phyloP scores from a whole-genome alignment of 306 rosid species.

The Quercus parvula region DNA sequence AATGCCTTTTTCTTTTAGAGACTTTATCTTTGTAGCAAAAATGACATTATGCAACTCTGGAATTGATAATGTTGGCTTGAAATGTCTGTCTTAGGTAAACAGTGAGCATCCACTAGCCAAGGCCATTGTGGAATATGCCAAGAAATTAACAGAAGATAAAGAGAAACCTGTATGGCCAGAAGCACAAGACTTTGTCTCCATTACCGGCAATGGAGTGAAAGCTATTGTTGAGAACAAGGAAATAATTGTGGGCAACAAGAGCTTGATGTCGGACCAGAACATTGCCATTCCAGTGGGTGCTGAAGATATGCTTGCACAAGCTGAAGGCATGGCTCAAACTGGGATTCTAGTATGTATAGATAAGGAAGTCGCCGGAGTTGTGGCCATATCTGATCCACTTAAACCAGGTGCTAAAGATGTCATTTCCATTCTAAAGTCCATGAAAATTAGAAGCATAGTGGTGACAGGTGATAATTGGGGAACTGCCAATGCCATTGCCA shows the following conservation, averaged over 20 bases:
- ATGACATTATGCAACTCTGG: not conserved
- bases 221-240: conserved; percentile 50
- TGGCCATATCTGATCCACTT: conserved; percentile 75
- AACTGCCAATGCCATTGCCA: conserved; percentile 79
- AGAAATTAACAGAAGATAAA: conserved; percentile 43
- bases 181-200: conserved; percentile 54
- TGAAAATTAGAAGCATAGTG: conserved; percentile 69
- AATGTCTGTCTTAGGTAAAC: conserved; percentile 51
- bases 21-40: not conserved
- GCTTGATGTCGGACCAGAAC: conserved; percentile 50
- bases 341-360: conserved; percentile 59
- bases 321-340: conserved; percentile 69
- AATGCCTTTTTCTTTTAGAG: not conserved
- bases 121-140: conserved; percentile 72
- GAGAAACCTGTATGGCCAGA: conserved; percentile 58
- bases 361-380: conserved; percentile 46
- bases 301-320: conserved; percentile 47
- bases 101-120: conserved; percentile 87
- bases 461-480: conserved; percentile 94
- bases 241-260: conserved; percentile 73
- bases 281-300: conserved; percentile 49
- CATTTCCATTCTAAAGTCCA: conserved; percentile 65
- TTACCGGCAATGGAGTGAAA: conserved; percentile 77
- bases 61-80: not conserved
- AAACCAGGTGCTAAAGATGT: conserved; percentile 66